Conservation (phyloP, 768 basidiomycete species). For the Dendrothele bispora region DNA sequence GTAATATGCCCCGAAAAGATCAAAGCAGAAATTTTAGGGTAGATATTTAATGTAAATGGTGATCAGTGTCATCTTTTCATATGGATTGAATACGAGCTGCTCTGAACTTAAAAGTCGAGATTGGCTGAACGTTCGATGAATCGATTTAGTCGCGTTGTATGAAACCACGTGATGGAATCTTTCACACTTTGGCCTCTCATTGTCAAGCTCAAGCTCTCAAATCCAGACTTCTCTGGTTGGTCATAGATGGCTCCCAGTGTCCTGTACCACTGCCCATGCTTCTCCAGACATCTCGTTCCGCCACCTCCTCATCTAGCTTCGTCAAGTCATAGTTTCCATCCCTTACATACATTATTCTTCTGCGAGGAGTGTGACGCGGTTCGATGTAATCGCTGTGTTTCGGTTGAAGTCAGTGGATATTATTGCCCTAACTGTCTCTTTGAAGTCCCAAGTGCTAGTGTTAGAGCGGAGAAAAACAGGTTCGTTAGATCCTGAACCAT, state of each 20-base stretch:
- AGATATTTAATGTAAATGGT: no score
- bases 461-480: conserved; percentile 98
- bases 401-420: conserved; percentile 93
- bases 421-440: conserved; percentile 98
- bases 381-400: conserved; percentile 89
- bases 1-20: no score
- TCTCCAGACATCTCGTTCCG: conserved; percentile 55
- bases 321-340: conserved; percentile 79
- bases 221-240: no score
- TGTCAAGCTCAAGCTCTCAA: no score
- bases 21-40: no score
- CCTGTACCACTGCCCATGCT: conserved; percentile 76
- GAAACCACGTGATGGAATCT: no score
- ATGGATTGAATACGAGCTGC: no score
- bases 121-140: no score
- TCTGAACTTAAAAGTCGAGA: no score
- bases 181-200: no score
- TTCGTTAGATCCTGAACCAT: conserved; percentile 25
- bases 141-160: no score
- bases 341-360: conserved; percentile 86
- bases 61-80: no score
- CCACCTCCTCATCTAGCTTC: conserved; percentile 78
- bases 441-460: conserved; percentile 97
- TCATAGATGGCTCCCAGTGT: conserved; percentile 42
- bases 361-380: conserved; percentile 99